Conservation (phyloP, 805 yeast genomes). For the Isabelozyma rhagii region DNA sequence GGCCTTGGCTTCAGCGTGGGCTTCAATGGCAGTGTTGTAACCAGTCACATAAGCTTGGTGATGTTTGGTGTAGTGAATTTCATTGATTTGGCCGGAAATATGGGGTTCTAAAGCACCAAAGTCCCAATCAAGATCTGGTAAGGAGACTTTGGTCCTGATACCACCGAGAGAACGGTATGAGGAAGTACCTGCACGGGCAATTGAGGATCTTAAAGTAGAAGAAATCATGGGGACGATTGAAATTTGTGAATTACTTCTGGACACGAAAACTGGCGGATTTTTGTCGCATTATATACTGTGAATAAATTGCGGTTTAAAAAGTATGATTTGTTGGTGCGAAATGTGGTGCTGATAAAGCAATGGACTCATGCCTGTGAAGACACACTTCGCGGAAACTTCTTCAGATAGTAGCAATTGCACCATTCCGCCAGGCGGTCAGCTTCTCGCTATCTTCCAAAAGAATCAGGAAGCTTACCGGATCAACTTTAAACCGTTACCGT, state of each 20-base stretch:
- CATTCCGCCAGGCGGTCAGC: no score
- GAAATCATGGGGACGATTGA: conserved; percentile 10
- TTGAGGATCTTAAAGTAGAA: conserved; percentile 9
- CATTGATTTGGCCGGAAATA: conserved; percentile 84
- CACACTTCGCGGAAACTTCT: no score
- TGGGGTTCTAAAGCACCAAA: conserved; percentile 83
- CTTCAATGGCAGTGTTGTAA: conserved; percentile 74
- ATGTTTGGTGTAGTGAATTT: conserved; percentile 83
- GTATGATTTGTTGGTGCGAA: not conserved
- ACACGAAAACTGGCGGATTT: not conserved
- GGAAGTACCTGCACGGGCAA: conserved; percentile 6
- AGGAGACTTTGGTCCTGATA: conserved; percentile 61
- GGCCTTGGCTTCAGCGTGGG: conserved; percentile 61
- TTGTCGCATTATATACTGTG: not conserved
- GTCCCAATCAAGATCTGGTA: conserved; percentile 83
- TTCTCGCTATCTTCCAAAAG: no score
- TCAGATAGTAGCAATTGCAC: no score
- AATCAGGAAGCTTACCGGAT: no score
- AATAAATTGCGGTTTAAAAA: not conserved
- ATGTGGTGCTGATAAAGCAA: not conserved
- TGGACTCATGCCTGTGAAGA: no score
- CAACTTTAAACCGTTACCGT: no score
- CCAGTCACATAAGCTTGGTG: conserved; percentile 90
- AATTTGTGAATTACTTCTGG: not conserved
- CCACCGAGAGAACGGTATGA: conserved; percentile 8